Evolutionary conservation across 805 yeast species (phyloP), one percentile per base, ranked within the genome.

Genomic region (Candida koratica): DNA sequence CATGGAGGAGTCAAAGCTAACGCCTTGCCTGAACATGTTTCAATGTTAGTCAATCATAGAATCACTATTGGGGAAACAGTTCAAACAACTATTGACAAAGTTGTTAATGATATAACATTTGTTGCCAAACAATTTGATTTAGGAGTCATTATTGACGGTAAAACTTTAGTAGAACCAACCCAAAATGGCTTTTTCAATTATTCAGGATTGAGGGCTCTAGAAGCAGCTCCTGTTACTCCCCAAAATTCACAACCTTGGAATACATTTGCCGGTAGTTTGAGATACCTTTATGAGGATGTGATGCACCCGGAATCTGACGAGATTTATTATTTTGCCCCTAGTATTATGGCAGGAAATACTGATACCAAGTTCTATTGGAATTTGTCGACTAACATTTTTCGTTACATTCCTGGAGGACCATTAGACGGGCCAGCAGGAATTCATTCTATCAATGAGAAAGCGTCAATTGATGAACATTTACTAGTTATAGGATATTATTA

Each of bases 1-100:
- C 25, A 43, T 6, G 77, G 78, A 8, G 79, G 78, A 2, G 64
- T 57, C n/a, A 73, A 73, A 46, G 51, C 69, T 1, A 73, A 73
- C 44, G 74, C 76, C 1, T 57, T 73, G 17, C 78, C 79, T 1
- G 77, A 73, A 41, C 60, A 60, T 45, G 77, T 62, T 5, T 57
- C 60, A 5, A 56, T 68, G 4, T 48, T 60, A 15, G 61, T 72
- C 13, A 71, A 73, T 51, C 69, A 69, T 24, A 51, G 79, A 34
- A 63, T 73, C 30, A 69, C 75, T 2, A 48, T 71, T 16, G 79
- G 70, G 41, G 62, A 61, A 32, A 38, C 65, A 6, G 64, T 69
- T 9, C 48, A 47, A 3, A 44, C 52, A 17, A 63, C 67, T 0
- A 47, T 52, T 3, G 42, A 55, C 4, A 69, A 67, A 36, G 47